Conservation (phyloP, 1,284 basidiomycete species). For the Entoloma clypeatum region DNA sequence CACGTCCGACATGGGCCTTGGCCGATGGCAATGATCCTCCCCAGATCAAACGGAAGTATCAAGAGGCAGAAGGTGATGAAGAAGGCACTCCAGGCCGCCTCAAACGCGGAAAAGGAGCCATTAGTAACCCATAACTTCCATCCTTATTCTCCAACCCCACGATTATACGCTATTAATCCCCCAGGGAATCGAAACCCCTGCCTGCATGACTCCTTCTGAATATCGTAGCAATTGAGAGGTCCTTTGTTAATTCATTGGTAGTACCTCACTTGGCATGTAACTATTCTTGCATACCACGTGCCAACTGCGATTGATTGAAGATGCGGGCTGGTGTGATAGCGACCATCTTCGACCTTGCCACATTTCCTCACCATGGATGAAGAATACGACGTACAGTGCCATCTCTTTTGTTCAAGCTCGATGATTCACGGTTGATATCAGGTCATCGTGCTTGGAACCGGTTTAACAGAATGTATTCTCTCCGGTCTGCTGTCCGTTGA, state of each 20-base stretch:
- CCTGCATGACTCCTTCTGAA: slow-evolving; percentile 11
- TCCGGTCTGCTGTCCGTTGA: slow-evolving; percentile 96
- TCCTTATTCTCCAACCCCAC: no score
- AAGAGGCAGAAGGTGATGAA: slow-evolving; percentile 20
- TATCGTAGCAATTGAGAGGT: slow-evolving; percentile 13
- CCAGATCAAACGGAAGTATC: slow-evolving; percentile 32
- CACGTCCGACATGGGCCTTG: slow-evolving; percentile 24
- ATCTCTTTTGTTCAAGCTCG: slow-evolving; percentile 10
- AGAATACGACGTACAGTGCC: slow-evolving; percentile 74
- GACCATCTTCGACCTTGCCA: slow-evolving; percentile 14
- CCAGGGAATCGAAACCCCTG: slow-evolving; percentile 6
- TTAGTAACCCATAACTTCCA: slow-evolving; percentile 13
- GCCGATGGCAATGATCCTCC: slow-evolving; percentile 13
- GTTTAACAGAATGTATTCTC: slow-evolving; percentile 97
- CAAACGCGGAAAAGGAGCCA: slow-evolving; percentile 22
- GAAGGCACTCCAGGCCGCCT: slow-evolving; percentile 18
- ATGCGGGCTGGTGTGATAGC: slow-evolving; percentile 17
- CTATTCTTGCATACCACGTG: slow-evolving; percentile 12
- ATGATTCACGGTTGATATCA: slow-evolving; percentile 31
- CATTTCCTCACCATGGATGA: slow-evolving; percentile 72
- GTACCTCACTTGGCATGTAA: background rate
- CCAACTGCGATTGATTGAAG: slow-evolving; percentile 15
- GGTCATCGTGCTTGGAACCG: slow-evolving; percentile 95
- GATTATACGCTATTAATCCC: slow-evolving; percentile 4
- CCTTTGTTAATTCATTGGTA: no score